Evolutionary conservation across 1,284 basidiomycete species (phyloP).

Genomic region (Sutorius eximius): DNA sequence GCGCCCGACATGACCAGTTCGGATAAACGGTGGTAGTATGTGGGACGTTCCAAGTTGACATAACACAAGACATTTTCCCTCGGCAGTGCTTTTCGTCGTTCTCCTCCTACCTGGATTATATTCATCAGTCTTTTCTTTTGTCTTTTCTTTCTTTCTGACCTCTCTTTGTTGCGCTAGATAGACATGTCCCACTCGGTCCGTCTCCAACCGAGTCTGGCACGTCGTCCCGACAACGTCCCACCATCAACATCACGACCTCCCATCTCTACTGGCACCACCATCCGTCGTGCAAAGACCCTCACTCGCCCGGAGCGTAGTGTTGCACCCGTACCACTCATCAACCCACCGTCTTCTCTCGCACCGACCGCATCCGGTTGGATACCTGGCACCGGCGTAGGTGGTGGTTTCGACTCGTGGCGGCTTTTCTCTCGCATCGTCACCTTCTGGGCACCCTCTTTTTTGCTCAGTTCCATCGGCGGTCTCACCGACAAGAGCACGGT

Average conservation of each 20-base stretch:
- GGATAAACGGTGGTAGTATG: not conserved
- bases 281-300: slow-evolving; percentile 90
- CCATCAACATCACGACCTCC: slow-evolving; percentile 59
- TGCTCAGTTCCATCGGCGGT: slow-evolving; percentile 76
- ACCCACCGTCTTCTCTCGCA: slow-evolving; percentile 55
- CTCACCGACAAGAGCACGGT: slow-evolving; percentile 75
- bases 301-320: slow-evolving; percentile 94
- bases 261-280: slow-evolving; percentile 53
- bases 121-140: slow-evolving; percentile 1
- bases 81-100: not conserved
- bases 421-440: slow-evolving; percentile 80
- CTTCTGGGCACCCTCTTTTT: slow-evolving; percentile 86
- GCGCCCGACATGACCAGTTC: slow-evolving; percentile 14
- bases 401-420: slow-evolving; percentile 75
- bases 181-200: slow-evolving; percentile 51
- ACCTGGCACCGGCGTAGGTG: slow-evolving; percentile 33
- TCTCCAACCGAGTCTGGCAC: slow-evolving; percentile 40
- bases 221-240: slow-evolving; percentile 55
- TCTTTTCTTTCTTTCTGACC: slow-evolving; percentile 3
- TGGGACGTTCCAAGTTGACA: not conserved
- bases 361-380: slow-evolving; percentile 36
- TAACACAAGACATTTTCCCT: slow-evolving; percentile 3
- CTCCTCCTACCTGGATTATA: slow-evolving; percentile 4
- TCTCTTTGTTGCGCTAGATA: not conserved
- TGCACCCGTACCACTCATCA: slow-evolving; percentile 92